These are phyloP conservation scores for Papiliotrema nemorosa DNA, from an alignment of 1,284 basidiomycete species.

Conservation along the genomic window DNA sequence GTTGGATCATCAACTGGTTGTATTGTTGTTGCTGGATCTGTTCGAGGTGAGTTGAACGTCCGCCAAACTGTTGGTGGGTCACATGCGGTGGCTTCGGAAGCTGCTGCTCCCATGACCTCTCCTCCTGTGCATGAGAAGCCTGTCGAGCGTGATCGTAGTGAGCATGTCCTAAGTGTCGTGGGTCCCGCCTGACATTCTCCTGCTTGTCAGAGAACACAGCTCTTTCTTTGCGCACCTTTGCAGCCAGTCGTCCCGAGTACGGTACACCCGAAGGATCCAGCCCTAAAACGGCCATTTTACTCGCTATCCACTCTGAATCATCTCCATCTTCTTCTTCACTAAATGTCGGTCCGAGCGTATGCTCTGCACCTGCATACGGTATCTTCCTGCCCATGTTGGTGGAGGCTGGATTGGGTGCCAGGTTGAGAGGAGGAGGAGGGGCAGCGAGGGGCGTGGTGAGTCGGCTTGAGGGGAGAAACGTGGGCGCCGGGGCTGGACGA, in stretches of 20 bases:
- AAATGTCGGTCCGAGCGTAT: conserved; percentile 42
- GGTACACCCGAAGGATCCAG: conserved; percentile 21
- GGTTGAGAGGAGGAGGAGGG: conserved; percentile 17
- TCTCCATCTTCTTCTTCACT: conserved; percentile 45
- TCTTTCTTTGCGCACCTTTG: background rate
- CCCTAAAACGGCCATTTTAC: conserved; percentile 36
- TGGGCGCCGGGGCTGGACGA: background rate
- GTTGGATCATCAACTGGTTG: conserved; percentile 5
- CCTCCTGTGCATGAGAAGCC: no score
- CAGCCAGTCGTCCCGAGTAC: conserved; percentile 4
- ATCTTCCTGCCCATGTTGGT: conserved; percentile 11
- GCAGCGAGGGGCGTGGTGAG: conserved; percentile 21
- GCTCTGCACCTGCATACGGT: conserved; percentile 31
- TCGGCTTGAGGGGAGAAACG: background rate
- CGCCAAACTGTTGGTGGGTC: no score
- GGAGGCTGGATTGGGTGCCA: conserved; percentile 12
- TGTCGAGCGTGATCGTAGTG: no score
- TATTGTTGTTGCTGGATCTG: conserved; percentile 18
- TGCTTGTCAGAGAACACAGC: conserved; percentile 1
- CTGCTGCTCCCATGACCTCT: background rate
- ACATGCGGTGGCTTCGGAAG: background rate
- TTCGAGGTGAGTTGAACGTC: no score
- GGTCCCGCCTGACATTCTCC: no score
- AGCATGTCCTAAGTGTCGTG: no score
- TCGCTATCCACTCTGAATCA: conserved; percentile 41